Percentiles rank a stretch among this genome's conserved stretches.
phyloP scores from a whole-genome alignment of 306 rosid genomes.

The Malus fusca region DNA sequence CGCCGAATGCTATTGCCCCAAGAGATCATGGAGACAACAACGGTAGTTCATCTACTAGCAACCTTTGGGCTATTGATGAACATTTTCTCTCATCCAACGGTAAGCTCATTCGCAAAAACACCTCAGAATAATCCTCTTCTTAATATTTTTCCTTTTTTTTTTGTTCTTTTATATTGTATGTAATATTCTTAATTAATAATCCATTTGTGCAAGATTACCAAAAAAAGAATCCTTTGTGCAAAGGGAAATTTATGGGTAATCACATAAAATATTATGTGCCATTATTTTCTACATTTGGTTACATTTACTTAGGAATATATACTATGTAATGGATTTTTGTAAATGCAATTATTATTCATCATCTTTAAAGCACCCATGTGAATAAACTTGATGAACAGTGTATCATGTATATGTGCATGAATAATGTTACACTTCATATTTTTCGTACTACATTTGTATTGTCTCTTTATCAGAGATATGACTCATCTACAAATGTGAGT shows the following conservation, averaged over 20 bases:
- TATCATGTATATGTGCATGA: background rate
- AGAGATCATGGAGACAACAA: constrained; percentile 22
- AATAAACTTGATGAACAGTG: too few relatives aligned
- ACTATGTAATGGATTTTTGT: background rate
- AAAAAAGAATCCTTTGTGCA: background rate
- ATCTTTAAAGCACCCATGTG: too few relatives aligned
- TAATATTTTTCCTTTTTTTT: background rate
- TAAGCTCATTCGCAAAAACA: constrained; percentile 24
- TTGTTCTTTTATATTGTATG: background rate
- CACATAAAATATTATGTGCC: background rate
- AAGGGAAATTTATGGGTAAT: background rate
- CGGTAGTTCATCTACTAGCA: constrained; percentile 20
- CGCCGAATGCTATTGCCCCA: constrained; percentile 19
- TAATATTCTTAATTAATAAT: background rate
- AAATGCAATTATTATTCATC: background rate
- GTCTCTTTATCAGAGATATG: too few relatives aligned
- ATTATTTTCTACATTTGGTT: background rate
- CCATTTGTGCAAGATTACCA: background rate
- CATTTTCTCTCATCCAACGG: constrained; percentile 33
- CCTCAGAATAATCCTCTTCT: background rate
- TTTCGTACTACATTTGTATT: too few relatives aligned
- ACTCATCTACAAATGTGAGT: too few relatives aligned
- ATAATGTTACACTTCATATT: too few relatives aligned
- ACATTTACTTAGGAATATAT: background rate
- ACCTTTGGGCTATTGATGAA: constrained; percentile 37